Base-by-base conservation (phyloP, 768 basidiomycete species). In the Crucibulum laeve region DNA sequence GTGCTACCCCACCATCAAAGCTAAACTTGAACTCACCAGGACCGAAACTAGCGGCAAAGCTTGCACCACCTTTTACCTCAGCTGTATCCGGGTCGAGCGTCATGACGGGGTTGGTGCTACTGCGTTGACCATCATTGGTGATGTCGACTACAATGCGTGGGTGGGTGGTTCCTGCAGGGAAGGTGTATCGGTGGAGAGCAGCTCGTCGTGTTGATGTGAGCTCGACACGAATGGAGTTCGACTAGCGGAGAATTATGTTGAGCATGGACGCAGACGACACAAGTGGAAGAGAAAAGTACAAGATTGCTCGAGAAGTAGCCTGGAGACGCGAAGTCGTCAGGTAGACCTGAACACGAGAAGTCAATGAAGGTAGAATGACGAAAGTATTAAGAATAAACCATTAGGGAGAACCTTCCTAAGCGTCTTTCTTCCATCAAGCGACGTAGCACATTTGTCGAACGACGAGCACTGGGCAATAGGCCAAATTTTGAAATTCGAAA, bases 241-340 rank as follows among this genome's bases (percentile, higher is more conserved):
- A 75, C 77, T 80, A 42, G 24, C 17, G 17, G 22, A 15, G 19
- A 13, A 40, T 17, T 18, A 37, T 11, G 19, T 3, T 5, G 10
- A 14, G 42, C 4, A 10, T 22, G 11, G n/a, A 4, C 8, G n/a
- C 8, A 25, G 19, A 25, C 26, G 15, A 38, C 15, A 43, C 19
- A 35, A 18, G 10, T 8, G 19, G 7, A 3, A 3, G 28, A 17
- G 24, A 10, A 25, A 54, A 65, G 13, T 45, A 78, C 79, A 23
- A 83, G 61, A 50, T 81, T 81, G 1, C 77, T 74, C 0, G 80
- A 70, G 53, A 84, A 84, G 54, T 82, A 84, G 38, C 82, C 82
- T 0, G 82, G 82, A 13, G 78, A 76, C 3, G 80, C 79, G 45
- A 67, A 70, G 50, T 84, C 81, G 46, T 82, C 80, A 3, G 79